phyloP scores from a whole-genome alignment of 176 grass and related monocot genomes.

The Musa troglodytarum region DNA sequence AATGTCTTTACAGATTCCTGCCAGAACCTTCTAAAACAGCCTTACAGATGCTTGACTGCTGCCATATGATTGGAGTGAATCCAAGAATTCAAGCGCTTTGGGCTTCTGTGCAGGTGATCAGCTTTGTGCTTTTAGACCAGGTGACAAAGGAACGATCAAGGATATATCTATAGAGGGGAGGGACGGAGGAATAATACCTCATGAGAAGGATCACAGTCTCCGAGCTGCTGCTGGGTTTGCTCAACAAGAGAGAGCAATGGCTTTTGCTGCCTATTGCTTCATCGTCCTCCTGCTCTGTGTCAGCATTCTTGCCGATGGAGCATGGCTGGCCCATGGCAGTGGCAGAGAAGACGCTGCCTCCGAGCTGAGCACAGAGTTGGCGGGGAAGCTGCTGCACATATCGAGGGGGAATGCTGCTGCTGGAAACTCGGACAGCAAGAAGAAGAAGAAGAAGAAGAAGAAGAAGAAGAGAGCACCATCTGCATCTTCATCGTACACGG shows the following conservation, averaged over 20 bases:
- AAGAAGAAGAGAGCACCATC: not conserved
- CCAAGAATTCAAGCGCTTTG: not conserved
- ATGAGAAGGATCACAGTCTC: not conserved
- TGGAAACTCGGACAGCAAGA: not conserved
- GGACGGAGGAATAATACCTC: not conserved
- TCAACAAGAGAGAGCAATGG: not conserved
- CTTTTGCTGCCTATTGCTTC: not conserved
- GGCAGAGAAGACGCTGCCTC: not conserved
- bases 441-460: not conserved
- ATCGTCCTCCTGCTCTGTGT: not conserved
- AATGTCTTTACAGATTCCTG: not conserved
- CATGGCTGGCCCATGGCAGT: not conserved
- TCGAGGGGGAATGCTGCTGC: not conserved
- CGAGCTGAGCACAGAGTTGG: not conserved
- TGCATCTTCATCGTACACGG: not conserved
- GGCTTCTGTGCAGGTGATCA: not conserved
- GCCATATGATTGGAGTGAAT: not conserved
- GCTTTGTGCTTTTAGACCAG: conserved; percentile 13
- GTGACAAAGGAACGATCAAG: not conserved
- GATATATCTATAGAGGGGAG: not conserved
- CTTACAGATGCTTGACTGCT: not conserved
- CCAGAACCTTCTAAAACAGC: conserved; percentile 14
- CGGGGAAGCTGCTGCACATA: conserved; percentile 1
- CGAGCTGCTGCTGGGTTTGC: not conserved
- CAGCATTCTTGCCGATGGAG: not conserved